phyloP scores from a whole-genome alignment of 495 filamentous ascomycete genomes.

The Penicillium pulvis region DNA sequence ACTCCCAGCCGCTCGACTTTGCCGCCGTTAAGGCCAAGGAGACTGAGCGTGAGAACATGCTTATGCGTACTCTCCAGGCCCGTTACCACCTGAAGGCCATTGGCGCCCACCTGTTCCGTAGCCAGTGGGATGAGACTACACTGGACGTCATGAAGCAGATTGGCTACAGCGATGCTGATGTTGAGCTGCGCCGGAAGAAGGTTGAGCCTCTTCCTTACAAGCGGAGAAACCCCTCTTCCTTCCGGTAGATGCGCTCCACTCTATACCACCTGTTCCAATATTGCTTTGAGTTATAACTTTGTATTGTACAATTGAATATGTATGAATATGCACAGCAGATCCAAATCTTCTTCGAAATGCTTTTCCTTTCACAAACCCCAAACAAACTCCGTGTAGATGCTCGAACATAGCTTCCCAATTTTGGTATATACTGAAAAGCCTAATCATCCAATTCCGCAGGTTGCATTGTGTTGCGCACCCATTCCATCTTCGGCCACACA shows the following conservation, averaged over 20 bases:
- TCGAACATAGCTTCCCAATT: conserved; percentile 5
- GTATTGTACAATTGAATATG: conserved; percentile 52
- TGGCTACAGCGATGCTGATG: conserved; percentile 70
- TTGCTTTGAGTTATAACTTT: conserved; percentile 33
- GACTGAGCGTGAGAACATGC: conserved; percentile 64
- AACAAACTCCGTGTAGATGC: conserved; percentile 36
- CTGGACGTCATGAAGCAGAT: conserved; percentile 81
- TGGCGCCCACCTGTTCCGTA: conserved; percentile 84
- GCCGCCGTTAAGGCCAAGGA: conserved; percentile 55
- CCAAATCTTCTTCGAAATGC: conserved; percentile 5
- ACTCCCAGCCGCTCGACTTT: conserved; percentile 61
- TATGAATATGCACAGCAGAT: conserved; percentile 50
- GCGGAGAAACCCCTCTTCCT: conserved; percentile 51
- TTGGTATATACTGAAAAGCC: conserved; percentile 8
- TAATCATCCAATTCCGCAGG: conserved; percentile 32
- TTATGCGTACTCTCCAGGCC: conserved; percentile 68
- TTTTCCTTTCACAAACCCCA: conserved; percentile 19
- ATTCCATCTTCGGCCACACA: conserved; percentile 56
- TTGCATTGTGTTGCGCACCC: conserved; percentile 54
- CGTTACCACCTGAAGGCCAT: conserved; percentile 70
- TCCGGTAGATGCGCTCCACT: conserved; percentile 35
- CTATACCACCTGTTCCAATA: conserved; percentile 23
- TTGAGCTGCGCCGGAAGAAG: conserved; percentile 81
- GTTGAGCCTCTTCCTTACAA: conserved; percentile 59
- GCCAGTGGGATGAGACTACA: conserved; percentile 84